Conservation (phyloP, 768 basidiomycete species). For the Suillus fuscotomentosus region DNA sequence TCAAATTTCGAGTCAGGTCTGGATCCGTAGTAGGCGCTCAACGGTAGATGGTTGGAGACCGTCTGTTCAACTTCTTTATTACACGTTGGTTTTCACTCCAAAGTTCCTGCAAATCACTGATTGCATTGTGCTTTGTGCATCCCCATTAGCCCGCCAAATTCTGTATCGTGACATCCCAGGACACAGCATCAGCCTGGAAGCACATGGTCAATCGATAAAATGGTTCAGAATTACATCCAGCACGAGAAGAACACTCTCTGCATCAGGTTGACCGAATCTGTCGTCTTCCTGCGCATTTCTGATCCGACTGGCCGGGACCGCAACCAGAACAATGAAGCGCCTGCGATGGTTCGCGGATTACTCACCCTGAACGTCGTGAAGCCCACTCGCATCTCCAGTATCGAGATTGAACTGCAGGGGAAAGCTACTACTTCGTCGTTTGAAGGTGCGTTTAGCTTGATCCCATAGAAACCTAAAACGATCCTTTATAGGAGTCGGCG, state of each 20-base stretch:
- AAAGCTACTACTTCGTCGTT: constrained; percentile 71
- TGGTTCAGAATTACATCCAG: background rate
- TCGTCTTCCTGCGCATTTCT: constrained; percentile 65
- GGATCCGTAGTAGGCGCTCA: background rate
- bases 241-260: constrained; percentile 40
- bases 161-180: background rate
- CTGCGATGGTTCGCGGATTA: constrained; percentile 64
- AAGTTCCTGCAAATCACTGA: background rate
- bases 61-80: background rate
- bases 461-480: background rate
- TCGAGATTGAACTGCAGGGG: constrained; percentile 78
- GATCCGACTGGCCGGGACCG: constrained; percentile 42
- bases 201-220: background rate
- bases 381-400: constrained; percentile 82
- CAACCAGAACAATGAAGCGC: constrained; percentile 44
- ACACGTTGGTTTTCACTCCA: background rate
- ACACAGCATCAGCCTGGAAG: background rate
- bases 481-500: constrained; percentile 50
- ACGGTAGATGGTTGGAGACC: background rate
- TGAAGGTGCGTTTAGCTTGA: constrained; percentile 65
- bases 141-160: background rate
- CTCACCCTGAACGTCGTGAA: constrained; percentile 66
- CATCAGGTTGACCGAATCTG: constrained; percentile 71
- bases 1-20: background rate
- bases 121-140: background rate